Conservation (phyloP, 441 rosid species). For the Populus hybrid region DNA sequence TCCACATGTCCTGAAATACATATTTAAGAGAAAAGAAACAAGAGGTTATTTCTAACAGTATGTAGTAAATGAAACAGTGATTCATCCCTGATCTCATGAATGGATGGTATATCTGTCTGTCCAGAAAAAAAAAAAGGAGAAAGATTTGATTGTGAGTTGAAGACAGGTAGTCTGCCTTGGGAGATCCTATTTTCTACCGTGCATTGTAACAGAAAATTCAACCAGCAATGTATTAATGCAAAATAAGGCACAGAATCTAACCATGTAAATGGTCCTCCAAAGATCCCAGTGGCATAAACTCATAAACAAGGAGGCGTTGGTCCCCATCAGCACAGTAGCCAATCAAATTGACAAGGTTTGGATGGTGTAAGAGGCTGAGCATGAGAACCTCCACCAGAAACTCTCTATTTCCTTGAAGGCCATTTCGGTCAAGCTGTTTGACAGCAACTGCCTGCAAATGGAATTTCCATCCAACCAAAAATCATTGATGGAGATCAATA, state of each 20-base stretch:
- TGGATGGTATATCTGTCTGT: not conserved
- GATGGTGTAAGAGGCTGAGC: too few species aligned
- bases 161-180: not conserved
- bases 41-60: not conserved
- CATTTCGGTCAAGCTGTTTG: slow-evolving; percentile 94
- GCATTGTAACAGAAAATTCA: slow-evolving; percentile 5
- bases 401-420: slow-evolving; percentile 97
- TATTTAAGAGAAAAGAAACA: not conserved
- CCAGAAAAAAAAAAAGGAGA: not conserved
- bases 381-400: slow-evolving; percentile 29
- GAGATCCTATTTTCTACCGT: not conserved
- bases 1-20: not conserved
- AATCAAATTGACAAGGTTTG: too few species aligned
- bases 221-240: not conserved
- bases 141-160: not conserved
- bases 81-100: not conserved
- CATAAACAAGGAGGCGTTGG: too few species aligned
- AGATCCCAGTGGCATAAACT: slow-evolving; percentile 94
- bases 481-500: slow-evolving; percentile 5
- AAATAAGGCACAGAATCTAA: slow-evolving; percentile 28
- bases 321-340: too few species aligned
- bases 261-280: slow-evolving; percentile 98
- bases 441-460: slow-evolving; percentile 82
- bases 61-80: not conserved
- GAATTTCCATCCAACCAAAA: slow-evolving; percentile 10